Conservation (phyloP, 2,329 filamentous ascomycete genomes). For the Aspergillus ochraceus region DNA sequence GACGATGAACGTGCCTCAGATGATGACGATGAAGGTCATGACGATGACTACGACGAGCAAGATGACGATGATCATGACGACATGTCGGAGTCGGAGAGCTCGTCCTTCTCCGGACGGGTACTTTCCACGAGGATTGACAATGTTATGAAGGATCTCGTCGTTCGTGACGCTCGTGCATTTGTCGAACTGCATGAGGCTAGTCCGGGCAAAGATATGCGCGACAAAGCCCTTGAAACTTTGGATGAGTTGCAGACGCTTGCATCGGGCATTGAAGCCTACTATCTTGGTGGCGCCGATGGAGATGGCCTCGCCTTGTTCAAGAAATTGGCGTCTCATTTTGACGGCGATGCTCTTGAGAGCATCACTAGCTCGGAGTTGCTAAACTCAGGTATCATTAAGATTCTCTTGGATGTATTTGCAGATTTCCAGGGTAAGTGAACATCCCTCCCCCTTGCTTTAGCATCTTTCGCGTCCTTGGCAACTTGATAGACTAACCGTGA, state of each 20-base stretch:
- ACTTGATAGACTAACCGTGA: background rate
- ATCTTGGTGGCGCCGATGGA: constrained; percentile 48
- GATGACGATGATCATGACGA: constrained; percentile 52
- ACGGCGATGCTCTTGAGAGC: constrained; percentile 83
- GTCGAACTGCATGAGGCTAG: constrained; percentile 79
- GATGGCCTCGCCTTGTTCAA: constrained; percentile 69
- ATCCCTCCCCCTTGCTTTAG: background rate
- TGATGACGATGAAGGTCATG: constrained; percentile 57
- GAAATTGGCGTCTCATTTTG: constrained; percentile 78
- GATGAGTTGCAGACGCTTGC: constrained; percentile 71
- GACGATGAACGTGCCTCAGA: constrained; percentile 45
- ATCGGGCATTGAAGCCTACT: constrained; percentile 69
- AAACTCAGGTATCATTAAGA: constrained; percentile 83
- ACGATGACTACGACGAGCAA: constrained; percentile 54
- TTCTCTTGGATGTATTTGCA: constrained; percentile 79
- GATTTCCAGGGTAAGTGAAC: constrained; percentile 55
- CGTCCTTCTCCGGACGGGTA: constrained; percentile 50
- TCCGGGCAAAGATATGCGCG: constrained; percentile 70
- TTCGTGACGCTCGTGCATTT: constrained; percentile 76
- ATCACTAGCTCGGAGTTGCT: constrained; percentile 94
- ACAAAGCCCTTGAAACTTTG: constrained; percentile 76
- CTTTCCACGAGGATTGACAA: constrained; percentile 42
- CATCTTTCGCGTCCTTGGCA: background rate
- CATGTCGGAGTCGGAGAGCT: constrained; percentile 68
- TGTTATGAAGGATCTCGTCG: constrained; percentile 70